Conservation (phyloP, 2,329 filamentous ascomycete genomes). For the Trichocomaceae sp. region DNA sequence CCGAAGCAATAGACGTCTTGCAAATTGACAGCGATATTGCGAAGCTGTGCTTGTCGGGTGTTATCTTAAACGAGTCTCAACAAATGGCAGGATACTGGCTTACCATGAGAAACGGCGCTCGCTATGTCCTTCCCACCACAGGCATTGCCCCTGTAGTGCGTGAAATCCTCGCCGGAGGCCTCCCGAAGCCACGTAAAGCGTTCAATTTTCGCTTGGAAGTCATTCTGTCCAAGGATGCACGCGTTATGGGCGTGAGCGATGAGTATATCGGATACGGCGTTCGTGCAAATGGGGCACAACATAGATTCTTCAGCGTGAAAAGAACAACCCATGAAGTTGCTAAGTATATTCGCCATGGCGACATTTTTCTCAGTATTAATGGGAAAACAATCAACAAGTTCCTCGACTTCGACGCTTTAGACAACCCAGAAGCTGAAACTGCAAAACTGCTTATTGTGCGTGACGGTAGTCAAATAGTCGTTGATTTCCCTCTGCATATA, state of each 20-base stretch:
- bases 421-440: background rate
- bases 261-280: slow-evolving; percentile 4
- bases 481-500: slow-evolving; percentile 2
- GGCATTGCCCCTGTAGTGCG: slow-evolving; percentile 5
- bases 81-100: slow-evolving; percentile 6
- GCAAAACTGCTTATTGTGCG: slow-evolving; percentile 6
- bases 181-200: background rate
- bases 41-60: slow-evolving; percentile 1
- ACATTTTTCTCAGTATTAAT: slow-evolving; percentile 7
- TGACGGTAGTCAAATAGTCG: slow-evolving; percentile 2
- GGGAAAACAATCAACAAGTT: background rate
- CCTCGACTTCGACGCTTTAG: slow-evolving; percentile 6
- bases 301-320: slow-evolving; percentile 8
- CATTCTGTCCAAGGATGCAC: slow-evolving; percentile 6
- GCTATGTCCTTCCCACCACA: slow-evolving; percentile 3
- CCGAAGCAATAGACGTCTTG: slow-evolving; percentile 7
- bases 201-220: slow-evolving; percentile 5
- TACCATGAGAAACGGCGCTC: background rate
- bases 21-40: slow-evolving; percentile 5
- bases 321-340: background rate
- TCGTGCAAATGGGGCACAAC: slow-evolving; percentile 7
- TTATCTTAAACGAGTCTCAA: slow-evolving; percentile 1
- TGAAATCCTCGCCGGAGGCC: background rate
- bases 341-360: slow-evolving; percentile 7
- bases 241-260: slow-evolving; percentile 4